Base-by-base conservation (phyloP, 768 basidiomycete species). In the Tubosaeta brunneosetosa region DNA sequence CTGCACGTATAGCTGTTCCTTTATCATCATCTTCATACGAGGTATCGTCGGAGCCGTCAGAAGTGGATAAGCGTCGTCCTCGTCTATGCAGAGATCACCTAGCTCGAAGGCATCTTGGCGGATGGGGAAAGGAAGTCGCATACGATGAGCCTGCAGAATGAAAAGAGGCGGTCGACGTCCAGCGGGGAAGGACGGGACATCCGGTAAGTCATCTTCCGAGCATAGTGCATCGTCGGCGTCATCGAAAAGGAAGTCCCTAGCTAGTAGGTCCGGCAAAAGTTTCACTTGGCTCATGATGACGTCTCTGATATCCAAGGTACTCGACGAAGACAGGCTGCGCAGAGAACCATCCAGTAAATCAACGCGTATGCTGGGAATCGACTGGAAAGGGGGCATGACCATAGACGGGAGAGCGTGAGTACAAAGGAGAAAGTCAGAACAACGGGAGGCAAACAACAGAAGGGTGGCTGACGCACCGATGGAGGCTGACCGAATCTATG, bases 1-100 rank as follows among this genome's bases (percentile, higher is more conserved):
- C 40, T 61, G 59, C 25, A 73, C 62, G 40, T 66, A 71, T 22
- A 73, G 49, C 6, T 55, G 63, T 52, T 74, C 73, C 55, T 57
- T 63, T 31, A 74, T 57, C 63, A 72, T 61, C 55, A 65, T 25
- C 29, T 63, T 67, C 62, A 74, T 61, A 38, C 73, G 71, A 19
- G 72, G 70, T n/a, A 55, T 42, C 4, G 71, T 74, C 14, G 71
- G 72, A 19, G 61, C 57, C 11, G 71, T 66, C 44, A 65, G 50
- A 41, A 68, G 51, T 14, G 51, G 50, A 38, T 34, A 36, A 40
- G 26, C 8, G 12, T 47, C 41, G 33, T 56, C 58, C 54, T 66
- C 62, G 36, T 60, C 64, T 26, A 43, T n/a, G 25, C 25, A 53
- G 22, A 64, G 36, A 52, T 59, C 53, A 38, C 57, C 59, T 37